Conservation (phyloP, 139 green algal species). For the Bryopsis sp. region DNA sequence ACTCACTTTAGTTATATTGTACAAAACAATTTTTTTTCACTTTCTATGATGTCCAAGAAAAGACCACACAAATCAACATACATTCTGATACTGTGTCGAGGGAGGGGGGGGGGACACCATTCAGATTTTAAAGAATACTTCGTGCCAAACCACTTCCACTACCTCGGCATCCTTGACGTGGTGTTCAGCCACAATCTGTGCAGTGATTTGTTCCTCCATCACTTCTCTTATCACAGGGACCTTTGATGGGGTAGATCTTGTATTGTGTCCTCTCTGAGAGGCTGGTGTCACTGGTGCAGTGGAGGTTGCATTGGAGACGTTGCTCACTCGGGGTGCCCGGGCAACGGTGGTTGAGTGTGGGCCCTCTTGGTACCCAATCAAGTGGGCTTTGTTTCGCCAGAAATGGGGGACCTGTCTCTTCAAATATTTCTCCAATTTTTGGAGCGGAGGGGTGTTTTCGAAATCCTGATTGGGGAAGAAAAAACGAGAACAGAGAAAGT, state of each 20-base stretch:
- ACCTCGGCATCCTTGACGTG: too few species aligned
- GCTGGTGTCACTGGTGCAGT: neutral
- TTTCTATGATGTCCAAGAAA: too few species aligned
- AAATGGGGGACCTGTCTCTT: constrained; percentile 23
- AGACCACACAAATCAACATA: too few species aligned
- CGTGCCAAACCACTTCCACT: too few species aligned
- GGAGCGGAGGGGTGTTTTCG: constrained; percentile 28
- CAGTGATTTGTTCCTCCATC: neutral
- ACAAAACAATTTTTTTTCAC: too few species aligned
- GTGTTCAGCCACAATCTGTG: too few species aligned
- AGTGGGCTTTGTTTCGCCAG: constrained; percentile 22
- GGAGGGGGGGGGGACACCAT: too few species aligned
- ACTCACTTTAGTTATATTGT: too few species aligned
- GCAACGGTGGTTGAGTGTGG: too few species aligned
- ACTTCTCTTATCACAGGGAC: neutral
- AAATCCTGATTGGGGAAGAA: constrained; percentile 30
- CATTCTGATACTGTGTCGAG: too few species aligned
- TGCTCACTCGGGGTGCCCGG: neutral
- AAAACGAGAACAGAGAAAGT: neutral
- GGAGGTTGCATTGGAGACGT: neutral
- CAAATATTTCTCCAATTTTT: constrained; percentile 31
- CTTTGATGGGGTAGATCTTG: neutral
- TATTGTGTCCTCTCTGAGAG: neutral
- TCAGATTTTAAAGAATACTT: too few species aligned
- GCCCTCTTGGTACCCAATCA: constrained; percentile 22